Percentiles rank a stretch among this genome's conserved stretches.
These are phyloP conservation scores for Pichia sp. DNA, from an alignment of 1,139 yeast genomes.

Conservation along the genomic window DNA sequence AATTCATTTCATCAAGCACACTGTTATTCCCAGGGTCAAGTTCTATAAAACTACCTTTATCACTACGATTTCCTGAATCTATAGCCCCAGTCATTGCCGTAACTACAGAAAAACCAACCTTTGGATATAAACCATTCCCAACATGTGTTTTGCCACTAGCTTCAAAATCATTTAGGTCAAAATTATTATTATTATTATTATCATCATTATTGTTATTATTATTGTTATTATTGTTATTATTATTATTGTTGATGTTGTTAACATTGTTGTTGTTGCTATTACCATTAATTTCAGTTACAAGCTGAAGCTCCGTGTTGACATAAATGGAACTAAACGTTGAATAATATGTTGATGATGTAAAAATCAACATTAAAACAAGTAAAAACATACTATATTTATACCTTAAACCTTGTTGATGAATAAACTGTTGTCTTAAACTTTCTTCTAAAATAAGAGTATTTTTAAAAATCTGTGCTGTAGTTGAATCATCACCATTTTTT, in stretches of 20 bases:
- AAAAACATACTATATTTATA: slow-evolving; percentile 70
- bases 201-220: not conserved
- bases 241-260: not conserved
- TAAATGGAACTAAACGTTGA: slow-evolving; percentile 18
- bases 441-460: slow-evolving; percentile 81
- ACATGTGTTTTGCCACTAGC: not conserved
- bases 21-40: not conserved
- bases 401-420: slow-evolving; percentile 62
- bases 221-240: not conserved
- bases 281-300: not conserved
- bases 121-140: not conserved
- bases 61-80: not conserved
- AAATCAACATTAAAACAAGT: slow-evolving; percentile 23
- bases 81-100: not conserved
- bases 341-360: slow-evolving; percentile 21
- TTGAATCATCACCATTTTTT: slow-evolving; percentile 19
- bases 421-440: slow-evolving; percentile 70
- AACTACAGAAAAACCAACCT: not conserved
- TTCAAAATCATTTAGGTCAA: not conserved
- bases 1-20: not conserved
- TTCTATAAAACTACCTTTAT: not conserved
- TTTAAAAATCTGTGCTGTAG: slow-evolving; percentile 64
- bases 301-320: not conserved
- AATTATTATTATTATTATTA: not conserved
- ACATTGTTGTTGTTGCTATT: not conserved